Base-by-base conservation (phyloP, 108 stramenopile genomes). In the Bacterosira constricta region DNA sequence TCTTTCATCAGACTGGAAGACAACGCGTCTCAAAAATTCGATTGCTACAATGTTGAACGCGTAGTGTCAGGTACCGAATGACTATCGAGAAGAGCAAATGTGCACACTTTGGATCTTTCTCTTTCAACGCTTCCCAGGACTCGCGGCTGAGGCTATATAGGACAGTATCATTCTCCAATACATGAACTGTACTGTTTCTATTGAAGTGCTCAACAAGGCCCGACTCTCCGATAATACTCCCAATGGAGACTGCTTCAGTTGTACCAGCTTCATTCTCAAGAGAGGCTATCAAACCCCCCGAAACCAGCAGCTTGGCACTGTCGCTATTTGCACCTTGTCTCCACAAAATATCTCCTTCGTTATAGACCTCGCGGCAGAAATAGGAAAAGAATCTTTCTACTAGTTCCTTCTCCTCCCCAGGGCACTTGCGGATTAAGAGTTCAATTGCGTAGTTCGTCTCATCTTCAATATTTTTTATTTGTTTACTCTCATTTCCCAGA, bases 21-120 rank as follows among this genome's bases (percentile, higher is more conserved):
- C 79, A 89, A 0, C 71, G 66, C 31, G 87, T 91, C 59, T 91
- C 85, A 57, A 87, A 86, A 20, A 87, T 85, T 11, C 90, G 76
- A 67, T 91, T 91, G 61, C 80, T 87, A 18, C 85, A 86, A 65
- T 88, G 90, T 62, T 91, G 90, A 5, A 88, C 86, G 27, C 90
- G 69, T 0, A 76, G 65, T 8, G 84, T 81, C 63, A 91, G 69
- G 61, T 88, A 87, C 34, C 77, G 69, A 32, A 88, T 76, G 17
- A 82, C 85, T 66, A 88, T 81, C 12, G 52, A 20, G 63, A 85
- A 85, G 9, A 89, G 69, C 41, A 86, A 60, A 34, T 79, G 63
- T 23, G 90, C 90, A 32, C 75, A 67, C 7, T 44, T 64, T 1
- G 85, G 88, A 23, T 87, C 54, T 12, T 66, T 71, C n/a, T 71